These are phyloP conservation scores for Sisymbrium altissimum DNA, from an alignment of 345 rosid genomes.

Conservation along the genomic window DNA sequence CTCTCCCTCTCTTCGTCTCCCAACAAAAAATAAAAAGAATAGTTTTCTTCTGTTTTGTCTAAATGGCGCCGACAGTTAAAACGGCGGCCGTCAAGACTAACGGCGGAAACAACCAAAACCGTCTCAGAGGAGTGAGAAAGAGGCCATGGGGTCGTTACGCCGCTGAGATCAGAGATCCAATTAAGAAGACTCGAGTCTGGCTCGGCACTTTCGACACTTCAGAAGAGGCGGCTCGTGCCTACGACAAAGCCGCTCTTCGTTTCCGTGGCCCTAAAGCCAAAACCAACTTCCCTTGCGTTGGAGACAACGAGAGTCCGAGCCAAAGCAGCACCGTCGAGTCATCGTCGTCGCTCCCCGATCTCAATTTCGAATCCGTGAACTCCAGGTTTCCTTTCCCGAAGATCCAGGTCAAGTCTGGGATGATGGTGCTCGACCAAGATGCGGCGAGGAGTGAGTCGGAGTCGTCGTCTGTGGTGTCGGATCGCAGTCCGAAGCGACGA, in stretches of 20 bases:
- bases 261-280: slow-evolving; percentile 87
- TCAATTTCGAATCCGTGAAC: slow-evolving; percentile 34
- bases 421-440: slow-evolving; percentile 6
- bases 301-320: slow-evolving; percentile 46
- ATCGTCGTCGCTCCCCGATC: slow-evolving; percentile 36
- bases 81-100: slow-evolving; percentile 28
- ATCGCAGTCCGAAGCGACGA: slow-evolving; percentile 28
- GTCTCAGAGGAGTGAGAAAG: slow-evolving; percentile 83
- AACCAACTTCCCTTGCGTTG: slow-evolving; percentile 50
- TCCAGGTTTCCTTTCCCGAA: slow-evolving; percentile 33
- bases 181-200: slow-evolving; percentile 72
- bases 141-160: slow-evolving; percentile 91
- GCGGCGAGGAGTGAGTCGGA: slow-evolving; percentile 49
- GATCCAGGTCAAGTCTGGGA: slow-evolving; percentile 17
- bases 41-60: not conserved
- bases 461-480: slow-evolving; percentile 43
- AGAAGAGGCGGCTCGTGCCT: slow-evolving; percentile 75
- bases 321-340: slow-evolving; percentile 67
- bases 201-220: slow-evolving; percentile 86
- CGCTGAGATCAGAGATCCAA: slow-evolving; percentile 84
- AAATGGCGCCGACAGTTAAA: slow-evolving; percentile 54
- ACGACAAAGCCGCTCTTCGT: slow-evolving; percentile 58
- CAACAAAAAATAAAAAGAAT: not conserved
- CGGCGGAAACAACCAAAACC: slow-evolving; percentile 32
- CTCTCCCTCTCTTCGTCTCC: not conserved